A percentile compares a stretch with the other conserved stretches of the same genome.
phyloP scores from a whole-genome alignment of 2,329 filamentous ascomycete species.

The Lecanoromycetidae sp. region DNA sequence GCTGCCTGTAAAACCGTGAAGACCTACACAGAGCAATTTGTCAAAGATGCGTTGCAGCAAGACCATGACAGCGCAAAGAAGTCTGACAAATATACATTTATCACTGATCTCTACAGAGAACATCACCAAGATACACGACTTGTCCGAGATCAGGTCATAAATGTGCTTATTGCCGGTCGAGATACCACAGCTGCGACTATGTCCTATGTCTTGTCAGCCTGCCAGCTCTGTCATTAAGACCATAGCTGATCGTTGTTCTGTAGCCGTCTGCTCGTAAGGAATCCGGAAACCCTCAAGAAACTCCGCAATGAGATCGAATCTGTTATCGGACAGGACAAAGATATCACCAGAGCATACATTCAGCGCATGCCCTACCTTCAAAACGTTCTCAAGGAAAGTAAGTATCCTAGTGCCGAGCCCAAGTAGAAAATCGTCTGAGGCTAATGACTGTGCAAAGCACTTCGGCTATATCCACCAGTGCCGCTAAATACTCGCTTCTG shows the following conservation, averaged over 20 bases:
- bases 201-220: slow-evolving; percentile 9
- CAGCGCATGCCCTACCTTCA: slow-evolving; percentile 9
- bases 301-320: slow-evolving; percentile 5
- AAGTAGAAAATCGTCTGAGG: neutral
- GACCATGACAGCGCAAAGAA: neutral
- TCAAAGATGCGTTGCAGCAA: slow-evolving; percentile 6
- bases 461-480: slow-evolving; percentile 18
- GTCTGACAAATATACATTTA: slow-evolving; percentile 4
- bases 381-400: slow-evolving; percentile 8
- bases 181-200: slow-evolving; percentile 23
- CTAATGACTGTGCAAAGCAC: slow-evolving; percentile 1
- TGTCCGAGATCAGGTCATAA: slow-evolving; percentile 22
- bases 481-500: slow-evolving; percentile 12
- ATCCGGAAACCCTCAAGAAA: slow-evolving; percentile 6
- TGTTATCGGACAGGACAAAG: slow-evolving; percentile 5
- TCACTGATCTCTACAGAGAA: slow-evolving; percentile 9
- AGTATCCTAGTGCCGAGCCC: neutral
- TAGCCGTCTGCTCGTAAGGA: slow-evolving; percentile 7
- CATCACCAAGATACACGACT: slow-evolving; percentile 1
- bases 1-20: slow-evolving; percentile 7
- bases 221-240: neutral
- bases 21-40: slow-evolving; percentile 6
- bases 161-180: slow-evolving; percentile 23
- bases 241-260: neutral
- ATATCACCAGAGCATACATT: slow-evolving; percentile 5